Evolutionary conservation across 345 rosid species (phyloP).

Genomic region (Brassica napus): Da-Ae NC_063449.1:29025501-29026000

Average conservation of each 20-base stretch:
- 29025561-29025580: constrained; percentile 96
- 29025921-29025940: constrained; percentile 96
- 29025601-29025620: constrained; percentile 76
- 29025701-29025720: neutral
- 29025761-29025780: neutral
- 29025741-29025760: neutral
- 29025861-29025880: constrained; percentile 78
- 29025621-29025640: constrained; percentile 1
- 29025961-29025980: constrained; percentile 82
- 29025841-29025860: neutral
- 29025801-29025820: neutral
- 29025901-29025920: constrained; percentile 89
- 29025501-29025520: neutral
- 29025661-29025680: neutral
- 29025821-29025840: neutral
- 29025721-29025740: constrained; percentile 15
- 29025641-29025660: neutral
- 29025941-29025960: constrained; percentile 94
- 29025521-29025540: constrained; percentile 74
- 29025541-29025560: constrained; percentile 81
- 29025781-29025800: constrained; percentile 12
- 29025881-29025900: constrained; percentile 90
- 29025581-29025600: constrained; percentile 94
- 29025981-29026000: neutral
- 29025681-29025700: neutral